Base-by-base conservation (phyloP, 352 stramenopile species). In the Aphanomyces euteiches region DNA sequence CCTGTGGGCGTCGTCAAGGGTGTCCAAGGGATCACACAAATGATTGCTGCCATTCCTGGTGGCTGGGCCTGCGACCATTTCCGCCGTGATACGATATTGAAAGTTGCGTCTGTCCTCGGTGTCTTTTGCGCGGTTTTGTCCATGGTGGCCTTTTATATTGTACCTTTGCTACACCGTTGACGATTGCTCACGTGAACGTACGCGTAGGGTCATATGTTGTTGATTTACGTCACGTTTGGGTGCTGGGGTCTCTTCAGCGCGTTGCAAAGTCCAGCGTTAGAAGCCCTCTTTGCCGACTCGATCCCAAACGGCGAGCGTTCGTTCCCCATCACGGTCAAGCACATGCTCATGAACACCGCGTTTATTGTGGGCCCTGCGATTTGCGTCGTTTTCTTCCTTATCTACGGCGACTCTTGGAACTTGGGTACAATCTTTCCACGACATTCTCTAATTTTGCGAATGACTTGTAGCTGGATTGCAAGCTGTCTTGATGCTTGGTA, bases 281-380 rank as follows among this genome's bases (percentile, higher is more conserved):
- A 95, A 56, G 90, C 90, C 3, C 70, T 96, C 0, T 95, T 96
- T 57, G 86, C 87, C 7, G 89, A 96, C 69, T 95, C 87, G 0
- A 79, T 96, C 34, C 81, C 82, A 4, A 47, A 79, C 2, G 84
- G 85, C 0, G 75, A 89, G 67, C 75, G 89, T 39, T 92, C 83
- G 3, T 73, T 83, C 7, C 88, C 84, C 17, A 95, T 96, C 74
- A 96, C 78, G 17, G 66, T 91, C 53, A 89, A 90, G 67, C 79
- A 88, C 65, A 73, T 85, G 13, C 74, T 93, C 45, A 78, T 79
- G 37, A 90, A 90, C 64, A 37, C 72, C 0, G 77, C 82, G 38
- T 71, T 81, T 1, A 75, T 88, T 13, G 66, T 84, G 7, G 85
- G 87, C 0, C 87, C 87, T 1, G 17, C 83, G 4, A 77, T 78